Evolutionary conservation across 78 protist species (phyloP).

Genomic region (Cavenderia fasciculata): DNA sequence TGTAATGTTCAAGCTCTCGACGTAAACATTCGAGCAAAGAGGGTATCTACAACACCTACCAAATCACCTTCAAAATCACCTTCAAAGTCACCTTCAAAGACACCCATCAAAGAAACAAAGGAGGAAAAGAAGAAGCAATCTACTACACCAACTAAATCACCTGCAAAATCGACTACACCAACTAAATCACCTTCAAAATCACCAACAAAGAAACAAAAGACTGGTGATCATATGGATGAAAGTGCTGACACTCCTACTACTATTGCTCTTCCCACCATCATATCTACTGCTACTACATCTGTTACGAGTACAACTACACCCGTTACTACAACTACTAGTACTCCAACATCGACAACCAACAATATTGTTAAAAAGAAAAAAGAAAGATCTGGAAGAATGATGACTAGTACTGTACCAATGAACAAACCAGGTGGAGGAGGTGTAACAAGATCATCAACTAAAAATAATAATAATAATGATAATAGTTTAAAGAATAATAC

Average conservation of each 20-base stretch:
- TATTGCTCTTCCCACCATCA: too few species aligned
- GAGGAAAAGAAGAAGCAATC: not conserved
- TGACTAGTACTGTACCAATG: not conserved
- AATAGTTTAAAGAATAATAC: not conserved
- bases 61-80: not conserved
- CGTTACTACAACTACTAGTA: not conserved
- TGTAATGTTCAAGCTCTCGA: not conserved
- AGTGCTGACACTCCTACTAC: too few species aligned
- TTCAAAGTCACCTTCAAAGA: not conserved
- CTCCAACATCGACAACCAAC: not conserved
- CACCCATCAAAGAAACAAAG: not conserved
- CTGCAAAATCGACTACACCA: not conserved
- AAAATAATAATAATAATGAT: not conserved
- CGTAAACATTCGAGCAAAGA: not conserved
- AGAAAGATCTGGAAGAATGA: too few species aligned
- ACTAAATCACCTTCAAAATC: constrained; percentile 8
- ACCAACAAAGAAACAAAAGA: not conserved
- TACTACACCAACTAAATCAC: not conserved
- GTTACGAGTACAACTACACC: not conserved
- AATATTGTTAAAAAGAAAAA: too few species aligned
- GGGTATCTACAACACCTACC: not conserved
- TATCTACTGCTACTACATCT: not conserved
- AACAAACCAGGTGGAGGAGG: not conserved
- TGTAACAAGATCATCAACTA: not conserved
- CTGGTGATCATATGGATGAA: too few species aligned